Evolutionary conservation across 768 basidiomycete genomes (phyloP), one percentile per base, ranked within the genome.

Genomic region (Dacryopinax primogenitus): DNA sequence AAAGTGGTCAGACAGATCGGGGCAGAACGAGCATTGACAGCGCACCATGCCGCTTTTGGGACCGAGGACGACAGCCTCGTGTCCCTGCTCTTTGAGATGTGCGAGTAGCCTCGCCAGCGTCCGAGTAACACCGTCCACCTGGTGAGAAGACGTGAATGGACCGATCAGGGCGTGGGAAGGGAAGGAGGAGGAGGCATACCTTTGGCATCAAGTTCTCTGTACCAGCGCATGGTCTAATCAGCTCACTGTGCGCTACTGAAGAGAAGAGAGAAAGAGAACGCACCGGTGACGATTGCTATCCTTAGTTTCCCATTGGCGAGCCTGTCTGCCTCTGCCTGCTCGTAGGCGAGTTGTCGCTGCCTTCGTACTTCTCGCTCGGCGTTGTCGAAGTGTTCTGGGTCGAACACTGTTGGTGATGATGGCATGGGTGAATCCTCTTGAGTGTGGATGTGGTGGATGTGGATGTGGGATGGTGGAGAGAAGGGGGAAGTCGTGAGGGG

Each of bases 101-200:
- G 77, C 74, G 18, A 81, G 73, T 3, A 81, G 70, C 36, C 75
- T 70, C 1, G 78, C 76, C 0, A 81, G 67, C 0, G 78, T 79
- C 15, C 78, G 65, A 0, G 80, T 81, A 1, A 79, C 78, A 1
- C 80, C 80, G 68, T 81, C 80, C 30, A 79, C 70, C 64, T 69
- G 44, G n/a, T 7, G 33, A 21, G 21, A 3, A 0, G 32, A 45
- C n/a, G 32, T 39, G 51, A 58, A 28, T 28, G 26, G 41, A 7
- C 18, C 41, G 41, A 44, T 58, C 36, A 36, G 39, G 35, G 11
- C 3, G 13, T 16, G 7, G 13, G 2, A 4, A 18, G 37, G 37
- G 23, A 26, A 36, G 33, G 28, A n/a, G 39, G 39, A 41, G 33
- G n/a, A n/a, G 4, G 4, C 34, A 21, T 16, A 58, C 73, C 67